These are phyloP conservation scores for Sedum album DNA, from an alignment of 164 flowering plant genomes.

Conservation along the genomic window DNA sequence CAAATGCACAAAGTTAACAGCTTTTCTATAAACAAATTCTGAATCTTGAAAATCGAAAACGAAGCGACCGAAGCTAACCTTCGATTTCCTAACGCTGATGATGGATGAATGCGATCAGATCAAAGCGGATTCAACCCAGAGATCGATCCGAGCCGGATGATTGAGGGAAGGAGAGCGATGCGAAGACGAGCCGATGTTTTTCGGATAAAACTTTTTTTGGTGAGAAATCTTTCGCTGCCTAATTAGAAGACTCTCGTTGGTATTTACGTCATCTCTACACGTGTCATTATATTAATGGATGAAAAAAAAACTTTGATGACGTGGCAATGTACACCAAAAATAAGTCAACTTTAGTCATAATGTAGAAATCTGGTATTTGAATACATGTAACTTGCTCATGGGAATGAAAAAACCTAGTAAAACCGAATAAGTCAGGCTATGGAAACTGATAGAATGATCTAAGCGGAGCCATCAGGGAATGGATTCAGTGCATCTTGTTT, in stretches of 20 bases:
- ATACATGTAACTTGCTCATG: too few species aligned
- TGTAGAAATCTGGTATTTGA: too few species aligned
- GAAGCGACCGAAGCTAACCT: not conserved
- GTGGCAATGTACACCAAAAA: conserved; percentile 8
- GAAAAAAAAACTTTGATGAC: not conserved
- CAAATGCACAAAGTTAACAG: not conserved
- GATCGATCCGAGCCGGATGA: conserved; percentile 4
- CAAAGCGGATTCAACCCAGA: conserved; percentile 3
- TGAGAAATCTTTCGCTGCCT: not conserved
- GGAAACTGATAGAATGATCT: too few species aligned
- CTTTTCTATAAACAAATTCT: not conserved
- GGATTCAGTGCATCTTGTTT: conserved; percentile 74
- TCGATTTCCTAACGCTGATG: not conserved
- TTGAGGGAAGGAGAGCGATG: not conserved
- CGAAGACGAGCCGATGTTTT: not conserved
- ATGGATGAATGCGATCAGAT: not conserved
- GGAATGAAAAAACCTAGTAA: too few species aligned
- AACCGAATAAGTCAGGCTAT: too few species aligned
- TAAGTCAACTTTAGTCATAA: too few species aligned
- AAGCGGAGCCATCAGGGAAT: conserved; percentile 81
- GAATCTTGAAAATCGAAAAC: not conserved
- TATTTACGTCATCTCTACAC: not conserved
- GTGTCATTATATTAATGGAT: not conserved
- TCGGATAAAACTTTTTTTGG: not conserved
- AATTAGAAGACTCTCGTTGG: not conserved